Evolutionary conservation across 1,284 basidiomycete species (phyloP).

Genomic region (Melampsora larici-populina): DNA sequence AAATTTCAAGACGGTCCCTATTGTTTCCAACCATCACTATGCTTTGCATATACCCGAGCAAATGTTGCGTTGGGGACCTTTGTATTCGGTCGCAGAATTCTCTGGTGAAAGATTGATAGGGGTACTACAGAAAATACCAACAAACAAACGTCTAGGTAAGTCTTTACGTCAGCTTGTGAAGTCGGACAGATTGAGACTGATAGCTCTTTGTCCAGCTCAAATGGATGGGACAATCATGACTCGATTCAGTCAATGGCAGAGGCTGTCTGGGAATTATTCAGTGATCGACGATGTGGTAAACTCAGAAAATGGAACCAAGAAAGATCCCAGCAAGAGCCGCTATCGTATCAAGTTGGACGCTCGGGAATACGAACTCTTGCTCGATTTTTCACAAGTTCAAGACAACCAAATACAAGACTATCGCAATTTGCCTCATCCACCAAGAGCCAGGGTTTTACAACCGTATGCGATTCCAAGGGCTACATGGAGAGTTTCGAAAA

Average conservation of each 20-base stretch:
- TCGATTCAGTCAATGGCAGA: neutral
- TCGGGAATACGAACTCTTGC: neutral
- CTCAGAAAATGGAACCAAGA: neutral
- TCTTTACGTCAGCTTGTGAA: neutral
- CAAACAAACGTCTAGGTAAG: neutral
- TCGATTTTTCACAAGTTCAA: neutral
- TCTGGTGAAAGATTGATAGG: neutral
- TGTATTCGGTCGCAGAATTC: neutral
- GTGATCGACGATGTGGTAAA: neutral
- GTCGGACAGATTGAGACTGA: neutral
- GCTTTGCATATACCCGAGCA: neutral
- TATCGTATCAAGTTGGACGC: neutral
- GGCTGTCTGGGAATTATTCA: neutral
- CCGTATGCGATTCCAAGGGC: neutral
- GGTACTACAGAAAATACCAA: neutral
- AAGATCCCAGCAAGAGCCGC: neutral
- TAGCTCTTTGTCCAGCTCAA: conserved; percentile 2
- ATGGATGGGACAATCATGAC: conserved; percentile 2
- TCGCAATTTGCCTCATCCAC: neutral
- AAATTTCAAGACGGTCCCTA: neutral
- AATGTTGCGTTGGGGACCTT: neutral
- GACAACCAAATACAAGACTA: neutral
- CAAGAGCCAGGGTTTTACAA: neutral
- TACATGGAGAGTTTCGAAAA: neutral
- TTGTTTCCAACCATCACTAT: conserved; percentile 8